Evolutionary conservation across 2,329 filamentous ascomycete genomes (phyloP).

Genomic region (Pseudogymnoascus sp.): DNA sequence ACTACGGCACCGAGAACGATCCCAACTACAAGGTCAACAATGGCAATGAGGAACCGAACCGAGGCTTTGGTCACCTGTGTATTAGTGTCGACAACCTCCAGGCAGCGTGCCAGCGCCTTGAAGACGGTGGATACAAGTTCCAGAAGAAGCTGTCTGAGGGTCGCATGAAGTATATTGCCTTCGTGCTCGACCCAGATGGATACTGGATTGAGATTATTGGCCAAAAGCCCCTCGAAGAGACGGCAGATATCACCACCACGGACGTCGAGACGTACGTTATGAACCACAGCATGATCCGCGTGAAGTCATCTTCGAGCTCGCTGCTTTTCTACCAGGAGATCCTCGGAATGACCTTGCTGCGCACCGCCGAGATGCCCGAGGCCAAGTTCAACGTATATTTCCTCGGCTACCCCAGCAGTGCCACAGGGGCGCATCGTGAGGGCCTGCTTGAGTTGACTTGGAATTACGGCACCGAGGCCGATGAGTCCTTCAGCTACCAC

Average conservation of each 20-base stretch:
- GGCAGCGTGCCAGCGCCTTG: conserved; percentile 77
- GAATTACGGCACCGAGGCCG: conserved; percentile 75
- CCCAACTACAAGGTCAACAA: conserved; percentile 73
- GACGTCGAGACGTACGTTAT: conserved; percentile 68
- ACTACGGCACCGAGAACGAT: conserved; percentile 86
- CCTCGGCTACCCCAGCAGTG: conserved; percentile 63
- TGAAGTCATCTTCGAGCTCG: conserved; percentile 70
- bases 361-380: conserved; percentile 60
- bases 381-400: conserved; percentile 85
- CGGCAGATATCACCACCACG: conserved; percentile 63
- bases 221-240: conserved; percentile 62
- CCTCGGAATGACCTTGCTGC: conserved; percentile 76
- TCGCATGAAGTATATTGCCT: conserved; percentile 78
- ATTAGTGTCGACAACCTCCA: conserved; percentile 78
- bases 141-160: conserved; percentile 90
- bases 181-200: conserved; percentile 76
- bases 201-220: conserved; percentile 78
- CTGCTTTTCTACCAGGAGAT: conserved; percentile 75
- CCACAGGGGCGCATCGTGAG: conserved; percentile 57
- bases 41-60: conserved; percentile 83
- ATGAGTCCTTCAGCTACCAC: conserved; percentile 76
- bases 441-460: conserved; percentile 84
- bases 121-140: conserved; percentile 83
- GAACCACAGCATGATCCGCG: conserved; percentile 88
- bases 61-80: conserved; percentile 69